Percentiles rank a stretch among this genome's conserved stretches.
These are phyloP conservation scores for Ustilago hordei DNA, from an alignment of 1,284 basidiomycete species.

Conservation along the genomic window DNA sequence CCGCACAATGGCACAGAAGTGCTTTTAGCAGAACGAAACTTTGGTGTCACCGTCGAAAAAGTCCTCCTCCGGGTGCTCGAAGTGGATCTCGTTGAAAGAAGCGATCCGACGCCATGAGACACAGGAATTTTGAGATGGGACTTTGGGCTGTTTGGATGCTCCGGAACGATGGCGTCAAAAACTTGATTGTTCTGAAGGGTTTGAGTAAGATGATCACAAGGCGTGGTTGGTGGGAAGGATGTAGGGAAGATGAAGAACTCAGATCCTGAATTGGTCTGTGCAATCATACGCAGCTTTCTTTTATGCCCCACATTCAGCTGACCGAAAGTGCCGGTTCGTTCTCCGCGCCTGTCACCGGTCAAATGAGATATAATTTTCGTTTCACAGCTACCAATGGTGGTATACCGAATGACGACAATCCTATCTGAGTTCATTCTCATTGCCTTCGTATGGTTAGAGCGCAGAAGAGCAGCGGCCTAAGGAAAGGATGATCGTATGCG, in stretches of 20 bases:
- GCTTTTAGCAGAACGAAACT: too few species aligned
- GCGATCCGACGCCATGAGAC: constrained; percentile 70
- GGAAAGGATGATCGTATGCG: neutral
- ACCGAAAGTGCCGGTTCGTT: neutral
- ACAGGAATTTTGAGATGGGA: constrained; percentile 69
- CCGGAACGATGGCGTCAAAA: too few species aligned
- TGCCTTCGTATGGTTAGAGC: neutral
- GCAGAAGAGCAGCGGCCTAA: neutral
- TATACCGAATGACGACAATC: neutral
- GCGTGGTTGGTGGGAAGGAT: neutral
- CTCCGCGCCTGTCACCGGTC: neutral
- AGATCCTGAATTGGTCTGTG: neutral
- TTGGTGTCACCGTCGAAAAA: neutral
- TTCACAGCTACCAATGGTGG: neutral
- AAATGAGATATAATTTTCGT: neutral
- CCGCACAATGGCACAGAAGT: too few species aligned
- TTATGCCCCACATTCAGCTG: neutral
- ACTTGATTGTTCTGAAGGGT: neutral
- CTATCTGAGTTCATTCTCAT: neutral
- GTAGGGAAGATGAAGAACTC: neutral
- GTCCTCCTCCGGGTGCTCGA: constrained; percentile 52
- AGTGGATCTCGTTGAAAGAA: constrained; percentile 70
- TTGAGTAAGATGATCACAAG: neutral
- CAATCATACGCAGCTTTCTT: neutral
- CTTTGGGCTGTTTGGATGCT: neutral